phyloP scores from a whole-genome alignment of 768 basidiomycete species.

The Pulveroboletus frians region DNA sequence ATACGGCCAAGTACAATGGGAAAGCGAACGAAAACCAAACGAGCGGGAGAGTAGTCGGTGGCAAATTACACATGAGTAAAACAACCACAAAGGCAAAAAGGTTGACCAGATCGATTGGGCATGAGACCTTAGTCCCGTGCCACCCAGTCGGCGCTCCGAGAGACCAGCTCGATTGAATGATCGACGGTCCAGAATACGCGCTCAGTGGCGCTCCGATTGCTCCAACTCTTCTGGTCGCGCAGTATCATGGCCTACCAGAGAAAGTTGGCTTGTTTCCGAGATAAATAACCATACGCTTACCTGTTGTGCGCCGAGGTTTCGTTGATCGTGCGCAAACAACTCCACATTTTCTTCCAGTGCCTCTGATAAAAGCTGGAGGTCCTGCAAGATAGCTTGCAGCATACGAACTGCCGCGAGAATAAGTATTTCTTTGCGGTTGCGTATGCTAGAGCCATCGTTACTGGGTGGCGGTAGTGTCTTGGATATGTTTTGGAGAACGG shows the following conservation, averaged over 20 bases:
- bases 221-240: conserved; percentile 95
- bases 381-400: conserved; percentile 79
- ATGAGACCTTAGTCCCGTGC: conserved; percentile 49
- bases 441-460: conserved; percentile 40
- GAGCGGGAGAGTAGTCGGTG: not conserved
- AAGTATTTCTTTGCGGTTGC: conserved; percentile 76
- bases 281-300: conserved; percentile 36
- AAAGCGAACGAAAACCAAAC: conserved; percentile 6
- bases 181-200: conserved; percentile 91
- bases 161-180: conserved; percentile 81
- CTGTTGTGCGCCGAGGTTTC: conserved; percentile 97
- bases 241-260: conserved; percentile 82
- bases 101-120: not conserved
- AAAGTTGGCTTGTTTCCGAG: conserved; percentile 1
- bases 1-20: conserved; percentile 15
- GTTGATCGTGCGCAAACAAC: conserved; percentile 86
- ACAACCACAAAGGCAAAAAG: not conserved
- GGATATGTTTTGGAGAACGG: conserved; percentile 81
- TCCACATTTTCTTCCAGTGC: conserved; percentile 89
- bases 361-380: conserved; percentile 81
- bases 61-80: conserved; percentile 10
- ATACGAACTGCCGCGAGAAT: conserved; percentile 70
- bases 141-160: conserved; percentile 84
- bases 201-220: conserved; percentile 84
- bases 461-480: conserved; percentile 61